These are phyloP conservation scores for Chytridium lagenaria DNA, from an alignment of 371 early-diverging fungal species.

Conservation along the genomic window DNA sequence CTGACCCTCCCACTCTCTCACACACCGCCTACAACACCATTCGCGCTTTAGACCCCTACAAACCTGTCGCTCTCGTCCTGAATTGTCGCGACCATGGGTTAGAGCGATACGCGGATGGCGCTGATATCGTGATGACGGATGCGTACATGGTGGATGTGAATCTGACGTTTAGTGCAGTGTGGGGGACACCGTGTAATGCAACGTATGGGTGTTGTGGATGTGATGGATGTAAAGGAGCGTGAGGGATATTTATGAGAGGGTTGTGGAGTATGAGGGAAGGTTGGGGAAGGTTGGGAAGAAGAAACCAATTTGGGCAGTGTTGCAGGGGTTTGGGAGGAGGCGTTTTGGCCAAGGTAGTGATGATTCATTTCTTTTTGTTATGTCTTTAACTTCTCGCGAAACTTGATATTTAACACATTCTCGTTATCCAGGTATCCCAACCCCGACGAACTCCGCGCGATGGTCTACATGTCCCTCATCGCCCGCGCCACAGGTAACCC, in stretches of 20 bases:
- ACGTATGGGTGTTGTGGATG: conserved; percentile 30
- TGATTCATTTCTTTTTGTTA: too few species aligned
- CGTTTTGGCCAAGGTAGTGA: conserved; percentile 22
- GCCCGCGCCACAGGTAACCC: not conserved
- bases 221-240: conserved; percentile 18
- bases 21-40: not conserved
- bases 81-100: conserved; percentile 19
- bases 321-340: conserved; percentile 29
- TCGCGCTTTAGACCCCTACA: conserved; percentile 17
- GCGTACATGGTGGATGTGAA: conserved; percentile 18
- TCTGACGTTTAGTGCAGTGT: conserved; percentile 4
- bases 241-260: conserved; percentile 6
- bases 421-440: conserved; percentile 13
- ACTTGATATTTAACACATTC: too few species aligned
- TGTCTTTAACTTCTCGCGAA: too few species aligned
- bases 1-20: not conserved
- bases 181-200: conserved; percentile 20
- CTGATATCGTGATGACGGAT: conserved; percentile 27
- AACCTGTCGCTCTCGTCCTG: conserved; percentile 25
- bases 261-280: not conserved
- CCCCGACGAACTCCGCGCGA: conserved; percentile 13
- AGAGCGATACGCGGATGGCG: not conserved
- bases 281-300: conserved; percentile 10
- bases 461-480: conserved; percentile 22
- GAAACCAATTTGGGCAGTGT: conserved; percentile 23